A percentile compares a stretch with the other conserved stretches of the same genome.
phyloP scores from a whole-genome alignment of 306 rosid genomes.

The Echinosophora koreensis region DNA sequence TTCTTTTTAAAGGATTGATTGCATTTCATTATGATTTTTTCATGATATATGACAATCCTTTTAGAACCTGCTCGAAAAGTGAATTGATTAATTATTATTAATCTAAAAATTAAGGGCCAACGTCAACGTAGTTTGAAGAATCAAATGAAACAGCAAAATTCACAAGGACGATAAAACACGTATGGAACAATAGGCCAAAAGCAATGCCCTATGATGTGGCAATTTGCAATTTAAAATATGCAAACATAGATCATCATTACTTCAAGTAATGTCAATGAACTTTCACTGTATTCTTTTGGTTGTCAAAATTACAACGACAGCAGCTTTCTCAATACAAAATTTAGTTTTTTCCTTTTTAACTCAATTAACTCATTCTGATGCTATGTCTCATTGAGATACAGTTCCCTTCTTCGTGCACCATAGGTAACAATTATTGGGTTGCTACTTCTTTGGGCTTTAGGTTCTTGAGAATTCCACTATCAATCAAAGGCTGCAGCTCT shows the following conservation, averaged over 20 bases:
- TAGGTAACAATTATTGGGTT: constrained; percentile 31
- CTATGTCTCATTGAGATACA: neutral
- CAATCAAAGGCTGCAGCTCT: constrained; percentile 81
- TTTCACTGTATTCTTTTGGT: constrained; percentile 11
- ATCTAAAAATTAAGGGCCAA: neutral
- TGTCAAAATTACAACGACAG: constrained; percentile 38
- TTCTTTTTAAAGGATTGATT: constrained; percentile 32
- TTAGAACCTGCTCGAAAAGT: constrained; percentile 16
- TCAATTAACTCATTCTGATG: no score
- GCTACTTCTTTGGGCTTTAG: constrained; percentile 43
- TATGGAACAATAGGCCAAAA: neutral
- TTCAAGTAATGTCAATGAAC: constrained; percentile 3
- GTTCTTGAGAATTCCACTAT: constrained; percentile 65
- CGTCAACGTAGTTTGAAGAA: neutral
- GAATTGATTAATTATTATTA: constrained; percentile 27
- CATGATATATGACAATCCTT: neutral
- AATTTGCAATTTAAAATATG: constrained; percentile 17
- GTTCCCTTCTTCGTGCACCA: constrained; percentile 38
- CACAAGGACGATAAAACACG: neutral
- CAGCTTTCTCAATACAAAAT: constrained; percentile 41
- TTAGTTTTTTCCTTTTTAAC: no score
- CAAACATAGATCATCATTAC: constrained; percentile 24
- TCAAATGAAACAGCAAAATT: neutral
- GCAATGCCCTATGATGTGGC: neutral
- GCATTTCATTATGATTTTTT: constrained; percentile 32